Evolutionary conservation across 2,329 filamentous ascomycete species (phyloP).

Genomic region (Alternaria solani): DNA sequence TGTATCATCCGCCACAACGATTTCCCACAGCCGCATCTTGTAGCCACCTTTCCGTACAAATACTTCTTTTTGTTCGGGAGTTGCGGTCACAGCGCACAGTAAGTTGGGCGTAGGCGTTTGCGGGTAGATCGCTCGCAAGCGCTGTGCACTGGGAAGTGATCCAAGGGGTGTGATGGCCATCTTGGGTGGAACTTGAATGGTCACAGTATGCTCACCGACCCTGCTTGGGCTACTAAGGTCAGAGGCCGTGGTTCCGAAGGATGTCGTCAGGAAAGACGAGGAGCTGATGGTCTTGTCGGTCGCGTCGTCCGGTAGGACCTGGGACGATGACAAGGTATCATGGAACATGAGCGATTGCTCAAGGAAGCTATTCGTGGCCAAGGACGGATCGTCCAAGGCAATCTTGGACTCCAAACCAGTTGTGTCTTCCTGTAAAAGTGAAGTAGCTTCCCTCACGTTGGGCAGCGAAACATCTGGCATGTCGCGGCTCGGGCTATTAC

Average conservation of each 20-base stretch:
- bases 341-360: slow-evolving; percentile 79
- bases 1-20: slow-evolving; percentile 80
- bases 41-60: slow-evolving; percentile 70
- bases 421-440: slow-evolving; percentile 25
- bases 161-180: slow-evolving; percentile 68
- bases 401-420: slow-evolving; percentile 38
- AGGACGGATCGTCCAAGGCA: slow-evolving; percentile 22
- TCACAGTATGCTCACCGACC: slow-evolving; percentile 12
- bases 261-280: slow-evolving; percentile 47
- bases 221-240: slow-evolving; percentile 34
- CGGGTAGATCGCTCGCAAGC: slow-evolving; percentile 73
- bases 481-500: slow-evolving; percentile 2
- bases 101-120: slow-evolving; percentile 85
- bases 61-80: slow-evolving; percentile 72
- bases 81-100: slow-evolving; percentile 79
- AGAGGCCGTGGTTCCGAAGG: slow-evolving; percentile 46
- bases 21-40: slow-evolving; percentile 52
- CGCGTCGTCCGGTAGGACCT: slow-evolving; percentile 46
- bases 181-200: slow-evolving; percentile 27
- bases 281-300: slow-evolving; percentile 44
- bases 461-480: slow-evolving; percentile 27
- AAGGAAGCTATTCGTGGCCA: slow-evolving; percentile 64
- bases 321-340: slow-evolving; percentile 70
- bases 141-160: slow-evolving; percentile 72
- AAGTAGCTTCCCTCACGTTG: slow-evolving; percentile 16